Base-by-base conservation (phyloP, 1,284 basidiomycete species). In the Ceratobasidium sp. region DNA sequence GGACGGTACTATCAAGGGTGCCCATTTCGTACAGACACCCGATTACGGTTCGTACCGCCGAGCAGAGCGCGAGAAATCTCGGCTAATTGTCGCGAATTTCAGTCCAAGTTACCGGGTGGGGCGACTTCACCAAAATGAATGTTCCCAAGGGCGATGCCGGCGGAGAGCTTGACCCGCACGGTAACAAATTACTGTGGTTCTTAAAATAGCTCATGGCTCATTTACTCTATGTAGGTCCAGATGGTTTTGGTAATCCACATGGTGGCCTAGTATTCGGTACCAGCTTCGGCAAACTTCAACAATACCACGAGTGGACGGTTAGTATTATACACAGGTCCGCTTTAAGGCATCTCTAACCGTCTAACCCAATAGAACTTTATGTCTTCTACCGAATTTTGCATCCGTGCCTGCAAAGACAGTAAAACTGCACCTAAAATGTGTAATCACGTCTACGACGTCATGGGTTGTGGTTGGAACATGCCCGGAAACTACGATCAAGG, bases 241-340 rank as follows among this genome's bases (percentile, higher is more conserved):
- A 69, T 44, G 80, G 79, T n/a, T 61, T 76, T 23, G 81, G 81
- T 20, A 81, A 81, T 66, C 81, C 81, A 1, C 78, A 81, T 73
- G 93, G 91, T 64, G 90, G 90, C 7, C 85, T 93, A 42, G 91
- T 94, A 28, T 94, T 94, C 84, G 92, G 92, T 46, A 89, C 83
- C 80, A 91, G 91, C 20, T 93, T 93, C 84, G 90, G 92, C 46
- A 82, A 86, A 66, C 81, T 89, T n/a, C 80, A 88, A 80, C 87
- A 92, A 81, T 84, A 91, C 59, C 87, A 89, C 80, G 89, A 92
- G 81, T 93, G 92, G 92, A 92, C 91, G n/a, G n/a, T n/a, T n/a
- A n/a, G n/a, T n/a, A n/a, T n/a, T n/a, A n/a, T n/a, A n/a, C n/a
- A n/a, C n/a, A n/a, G n/a, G n/a, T n/a, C n/a, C n/a, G n/a, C n/a